Evolutionary conservation across 257 asterid genomes (phyloP).

Genomic region (Jasminum sambac): DNA sequence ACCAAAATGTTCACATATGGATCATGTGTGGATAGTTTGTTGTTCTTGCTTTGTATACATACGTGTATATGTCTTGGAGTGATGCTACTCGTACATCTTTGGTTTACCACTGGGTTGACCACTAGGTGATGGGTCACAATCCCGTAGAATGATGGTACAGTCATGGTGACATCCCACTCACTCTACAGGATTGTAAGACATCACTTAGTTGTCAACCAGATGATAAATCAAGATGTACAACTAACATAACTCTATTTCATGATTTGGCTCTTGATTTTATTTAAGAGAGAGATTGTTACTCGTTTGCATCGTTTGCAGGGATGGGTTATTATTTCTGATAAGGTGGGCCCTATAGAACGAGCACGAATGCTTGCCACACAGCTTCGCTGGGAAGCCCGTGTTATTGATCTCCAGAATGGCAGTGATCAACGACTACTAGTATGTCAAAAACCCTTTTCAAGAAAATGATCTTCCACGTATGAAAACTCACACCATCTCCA

Average conservation of each 20-base stretch:
- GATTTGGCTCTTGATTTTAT: background rate
- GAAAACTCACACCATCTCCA: conserved; percentile 30
- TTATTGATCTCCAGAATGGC: conserved; percentile 79
- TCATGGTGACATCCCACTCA: no score
- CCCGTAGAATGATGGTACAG: no score
- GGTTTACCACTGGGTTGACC: no score
- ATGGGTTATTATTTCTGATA: conserved; percentile 81
- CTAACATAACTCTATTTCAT: no score
- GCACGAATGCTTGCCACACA: conserved; percentile 65
- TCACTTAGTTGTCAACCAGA: no score
- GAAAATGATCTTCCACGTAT: conserved; percentile 50
- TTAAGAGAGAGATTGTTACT: conserved; percentile 18
- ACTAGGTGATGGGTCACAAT: no score
- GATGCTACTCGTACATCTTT: no score
- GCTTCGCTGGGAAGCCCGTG: conserved; percentile 93
- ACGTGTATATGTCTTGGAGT: no score
- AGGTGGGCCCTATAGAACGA: conserved; percentile 52
- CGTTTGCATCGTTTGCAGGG: conserved; percentile 65
- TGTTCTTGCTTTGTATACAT: conserved; percentile 3
- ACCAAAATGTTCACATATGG: background rate
- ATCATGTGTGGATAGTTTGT: background rate
- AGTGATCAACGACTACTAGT: conserved; percentile 83
- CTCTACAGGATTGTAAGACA: no score
- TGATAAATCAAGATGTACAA: no score
- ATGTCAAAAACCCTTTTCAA: conserved; percentile 83